Evolutionary conservation across 768 basidiomycete species (phyloP).

Genomic region (Amanita rubescens): DNA sequence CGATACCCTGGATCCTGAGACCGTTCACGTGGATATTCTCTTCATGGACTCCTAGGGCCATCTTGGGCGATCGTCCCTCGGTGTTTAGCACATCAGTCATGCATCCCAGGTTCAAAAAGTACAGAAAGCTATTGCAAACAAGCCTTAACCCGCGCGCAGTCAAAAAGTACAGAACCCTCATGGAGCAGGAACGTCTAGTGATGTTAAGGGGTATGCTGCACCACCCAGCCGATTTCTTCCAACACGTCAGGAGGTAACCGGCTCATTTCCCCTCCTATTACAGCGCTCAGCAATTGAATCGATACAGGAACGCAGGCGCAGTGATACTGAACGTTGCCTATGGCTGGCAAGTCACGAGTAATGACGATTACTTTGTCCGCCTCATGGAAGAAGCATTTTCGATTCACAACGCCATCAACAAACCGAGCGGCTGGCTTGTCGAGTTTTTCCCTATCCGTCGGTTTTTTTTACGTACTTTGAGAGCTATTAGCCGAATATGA

Average conservation of each 20-base stretch:
- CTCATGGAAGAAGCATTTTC: slow-evolving; percentile 25
- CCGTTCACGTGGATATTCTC: slow-evolving; percentile 11
- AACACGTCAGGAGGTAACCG: slow-evolving; percentile 23
- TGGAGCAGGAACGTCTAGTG: slow-evolving; percentile 21
- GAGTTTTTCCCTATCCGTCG: slow-evolving; percentile 32
- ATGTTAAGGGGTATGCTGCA: slow-evolving; percentile 23
- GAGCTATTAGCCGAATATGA: neutral
- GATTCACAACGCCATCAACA: slow-evolving; percentile 15
- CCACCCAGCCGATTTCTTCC: slow-evolving; percentile 21
- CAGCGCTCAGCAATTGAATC: no score
- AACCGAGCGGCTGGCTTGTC: slow-evolving; percentile 30
- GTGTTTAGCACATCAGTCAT: slow-evolving; percentile 25
- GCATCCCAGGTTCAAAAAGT: slow-evolving; percentile 27
- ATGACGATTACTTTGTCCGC: slow-evolving; percentile 26
- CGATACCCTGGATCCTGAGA: neutral
- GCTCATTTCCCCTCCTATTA: neutral
- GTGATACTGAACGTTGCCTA: slow-evolving; percentile 32
- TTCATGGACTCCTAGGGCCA: slow-evolving; percentile 13
- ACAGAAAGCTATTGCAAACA: slow-evolving; percentile 29
- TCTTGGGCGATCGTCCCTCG: slow-evolving; percentile 21
- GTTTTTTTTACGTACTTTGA: slow-evolving; percentile 7
- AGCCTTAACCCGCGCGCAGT: slow-evolving; percentile 29
- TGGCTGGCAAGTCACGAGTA: slow-evolving; percentile 28
- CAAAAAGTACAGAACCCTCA: slow-evolving; percentile 23
- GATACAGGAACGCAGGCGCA: slow-evolving; percentile 25